Base-by-base conservation (phyloP, 352 stramenopile species). In the Phytopythium helicoides region DNA sequence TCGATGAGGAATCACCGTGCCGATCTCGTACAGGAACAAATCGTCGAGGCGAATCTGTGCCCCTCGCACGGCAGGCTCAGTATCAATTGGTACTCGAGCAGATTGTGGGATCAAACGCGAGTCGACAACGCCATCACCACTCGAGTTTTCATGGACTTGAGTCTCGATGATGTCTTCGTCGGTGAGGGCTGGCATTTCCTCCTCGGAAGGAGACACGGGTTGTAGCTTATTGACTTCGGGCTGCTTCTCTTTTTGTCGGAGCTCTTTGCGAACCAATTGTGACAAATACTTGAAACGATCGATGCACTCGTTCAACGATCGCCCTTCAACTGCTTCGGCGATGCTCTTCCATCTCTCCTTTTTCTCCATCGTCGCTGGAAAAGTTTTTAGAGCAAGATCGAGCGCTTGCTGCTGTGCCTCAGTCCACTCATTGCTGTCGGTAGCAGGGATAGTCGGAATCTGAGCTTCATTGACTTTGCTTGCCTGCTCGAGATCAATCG, bases 231-330 rank as follows among this genome's bases (percentile, higher is more conserved):
- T 12, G 2, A 2, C 33, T 5, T 15, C 7, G 4, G 21, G 5
- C 7, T 26, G 8, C 4, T n/a, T 9, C 11, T 6, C 48, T 18
- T 21, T 37, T 16, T 46, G 46, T 5, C 52, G 46, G 3, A 52
- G 34, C 14, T 42, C 22, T 40, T 51, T 31, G 21, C 73, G 70
- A 0, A 92, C 58, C 26, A 89, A 45, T 19, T 73, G 55, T 35
- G 71, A 80, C 2, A 94, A 52, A 35, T 74, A 49, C 58, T 92
- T 86, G 54, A 84, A 94, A 3, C 84, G 80, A 35, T 91, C 81
- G 41, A 94, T 90, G 42, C 84, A 94, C 31, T 94, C 80, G 52
- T 87, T 91, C 28, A 94, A 47, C 8, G 76, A 81, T 26, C 82
- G 86, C 22, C 63, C 76, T 0, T 84, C 62, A 7, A 94, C 78